Evolutionary conservation across 495 filamentous ascomycete genomes (phyloP).

Genomic region (Tuber magnatum): DNA sequence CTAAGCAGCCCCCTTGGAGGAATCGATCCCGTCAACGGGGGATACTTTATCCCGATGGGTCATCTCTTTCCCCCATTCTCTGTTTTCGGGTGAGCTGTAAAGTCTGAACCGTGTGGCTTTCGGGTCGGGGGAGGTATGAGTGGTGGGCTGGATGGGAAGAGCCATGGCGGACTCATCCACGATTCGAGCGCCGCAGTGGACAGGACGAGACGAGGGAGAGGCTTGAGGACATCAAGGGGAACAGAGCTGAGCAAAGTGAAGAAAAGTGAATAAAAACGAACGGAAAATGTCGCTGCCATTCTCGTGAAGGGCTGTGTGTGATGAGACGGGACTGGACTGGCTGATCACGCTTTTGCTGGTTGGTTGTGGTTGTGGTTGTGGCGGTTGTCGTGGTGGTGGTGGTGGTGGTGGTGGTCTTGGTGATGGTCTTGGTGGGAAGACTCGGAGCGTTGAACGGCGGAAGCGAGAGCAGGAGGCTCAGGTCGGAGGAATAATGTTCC

Average conservation of each 20-base stretch:
- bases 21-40: background rate
- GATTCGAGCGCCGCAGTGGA: background rate
- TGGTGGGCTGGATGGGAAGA: background rate
- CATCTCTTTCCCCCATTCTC: background rate
- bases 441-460: background rate
- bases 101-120: background rate
- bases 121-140: background rate
- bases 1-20: background rate
- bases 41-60: background rate
- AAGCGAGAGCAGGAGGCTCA: background rate
- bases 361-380: background rate
- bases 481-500: constrained; percentile 3
- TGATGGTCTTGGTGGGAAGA: background rate
- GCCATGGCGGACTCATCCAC: background rate
- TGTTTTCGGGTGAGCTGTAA: background rate
- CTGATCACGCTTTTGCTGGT: background rate
- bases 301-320: background rate
- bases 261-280: background rate
- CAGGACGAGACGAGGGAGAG: background rate
- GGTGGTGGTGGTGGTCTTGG: background rate
- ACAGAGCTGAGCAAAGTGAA: background rate
- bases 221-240: background rate
- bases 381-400: background rate
- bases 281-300: background rate
- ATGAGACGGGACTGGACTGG: background rate